Conservation (phyloP, 78 protist genomes). For the Dictyostelium capitatum region DNA sequence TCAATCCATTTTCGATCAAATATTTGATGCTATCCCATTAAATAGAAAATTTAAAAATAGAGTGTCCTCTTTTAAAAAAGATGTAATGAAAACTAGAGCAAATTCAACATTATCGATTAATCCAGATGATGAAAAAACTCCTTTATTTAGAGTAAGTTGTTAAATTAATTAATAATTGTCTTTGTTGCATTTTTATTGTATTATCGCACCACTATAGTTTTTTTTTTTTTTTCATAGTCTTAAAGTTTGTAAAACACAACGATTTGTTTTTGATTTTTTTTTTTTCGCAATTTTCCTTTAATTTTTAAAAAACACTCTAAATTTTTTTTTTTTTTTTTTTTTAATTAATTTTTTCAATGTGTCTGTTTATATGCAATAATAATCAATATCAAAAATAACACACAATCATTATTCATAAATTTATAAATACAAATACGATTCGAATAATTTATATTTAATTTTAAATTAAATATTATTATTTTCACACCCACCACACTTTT, state of each 20-base stretch:
- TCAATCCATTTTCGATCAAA: constrained; percentile 35
- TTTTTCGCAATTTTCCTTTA: too few relatives aligned
- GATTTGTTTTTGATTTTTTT: neutral
- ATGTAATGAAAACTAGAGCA: constrained; percentile 43
- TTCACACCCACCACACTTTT: too few relatives aligned
- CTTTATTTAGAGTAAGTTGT: constrained; percentile 46
- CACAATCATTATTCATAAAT: too few relatives aligned
- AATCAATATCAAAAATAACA: too few relatives aligned
- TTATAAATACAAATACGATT: too few relatives aligned
- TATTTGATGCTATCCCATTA: constrained; percentile 37
- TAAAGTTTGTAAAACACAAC: neutral
- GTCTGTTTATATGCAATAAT: too few relatives aligned
- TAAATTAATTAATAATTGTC: neutral
- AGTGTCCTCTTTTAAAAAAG: constrained; percentile 24
- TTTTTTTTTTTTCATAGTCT: neutral
- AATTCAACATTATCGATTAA: constrained; percentile 31
- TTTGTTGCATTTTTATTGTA: neutral
- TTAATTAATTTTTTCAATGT: too few relatives aligned
- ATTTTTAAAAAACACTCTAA: too few relatives aligned
- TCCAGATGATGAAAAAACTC: constrained; percentile 61
- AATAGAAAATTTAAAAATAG: constrained; percentile 56
- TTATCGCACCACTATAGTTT: neutral
- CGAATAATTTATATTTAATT: too few relatives aligned
- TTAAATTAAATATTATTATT: too few relatives aligned
- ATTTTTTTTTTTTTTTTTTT: too few relatives aligned